Evolutionary conservation across 257 asterid genomes (phyloP).

Genomic region (Primulina tabacum): DNA sequence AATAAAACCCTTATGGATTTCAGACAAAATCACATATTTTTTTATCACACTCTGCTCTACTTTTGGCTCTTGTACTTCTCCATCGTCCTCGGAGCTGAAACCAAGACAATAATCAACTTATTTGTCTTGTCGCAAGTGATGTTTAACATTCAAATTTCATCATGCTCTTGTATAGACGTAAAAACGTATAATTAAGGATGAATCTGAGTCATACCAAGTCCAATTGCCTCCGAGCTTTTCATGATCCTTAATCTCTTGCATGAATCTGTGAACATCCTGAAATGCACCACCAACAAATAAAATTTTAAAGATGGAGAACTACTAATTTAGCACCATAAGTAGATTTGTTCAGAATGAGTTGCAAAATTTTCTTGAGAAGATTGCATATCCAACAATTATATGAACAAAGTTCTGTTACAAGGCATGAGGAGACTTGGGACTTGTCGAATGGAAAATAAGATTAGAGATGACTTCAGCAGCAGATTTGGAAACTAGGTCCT

Average conservation of each 20-base stretch:
- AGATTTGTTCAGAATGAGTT: background rate
- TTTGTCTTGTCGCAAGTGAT: background rate
- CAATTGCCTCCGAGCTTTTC: slow-evolving; percentile 85
- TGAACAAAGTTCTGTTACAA: background rate
- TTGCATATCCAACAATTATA: background rate
- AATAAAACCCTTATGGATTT: slow-evolving; percentile 13
- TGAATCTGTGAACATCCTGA: slow-evolving; percentile 78
- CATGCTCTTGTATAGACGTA: background rate
- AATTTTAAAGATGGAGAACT: background rate
- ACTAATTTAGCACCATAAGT: background rate
- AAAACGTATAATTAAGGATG: background rate
- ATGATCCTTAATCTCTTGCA: slow-evolving; percentile 87
- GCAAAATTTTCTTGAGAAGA: background rate
- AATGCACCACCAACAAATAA: slow-evolving; percentile 13
- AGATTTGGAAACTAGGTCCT: too few relatives aligned
- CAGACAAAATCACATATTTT: slow-evolving; percentile 4
- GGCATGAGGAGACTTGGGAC: background rate
- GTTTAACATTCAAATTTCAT: background rate
- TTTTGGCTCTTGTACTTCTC: slow-evolving; percentile 64
- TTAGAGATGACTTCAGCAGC: too few relatives aligned
- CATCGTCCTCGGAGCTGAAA: slow-evolving; percentile 75
- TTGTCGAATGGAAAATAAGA: too few relatives aligned
- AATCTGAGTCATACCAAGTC: slow-evolving; percentile 51
- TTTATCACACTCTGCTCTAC: slow-evolving; percentile 21
- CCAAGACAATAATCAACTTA: slow-evolving; percentile 3